These are phyloP conservation scores for Xylariales sp. DNA, from an alignment of 2,329 filamentous ascomycete genomes.

Conservation along the genomic window DNA sequence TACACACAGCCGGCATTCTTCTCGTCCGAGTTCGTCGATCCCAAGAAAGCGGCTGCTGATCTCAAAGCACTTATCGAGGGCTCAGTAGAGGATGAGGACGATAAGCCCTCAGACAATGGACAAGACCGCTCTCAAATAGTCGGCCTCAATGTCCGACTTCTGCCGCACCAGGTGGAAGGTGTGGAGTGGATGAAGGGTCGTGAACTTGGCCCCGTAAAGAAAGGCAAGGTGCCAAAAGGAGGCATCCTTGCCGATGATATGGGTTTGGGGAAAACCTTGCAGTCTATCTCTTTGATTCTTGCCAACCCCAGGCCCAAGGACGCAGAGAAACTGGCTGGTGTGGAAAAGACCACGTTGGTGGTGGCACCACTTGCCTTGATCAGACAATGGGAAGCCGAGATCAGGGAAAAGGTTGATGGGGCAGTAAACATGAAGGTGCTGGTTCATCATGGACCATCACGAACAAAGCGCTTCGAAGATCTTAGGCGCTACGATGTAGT, in stretches of 20 bases:
- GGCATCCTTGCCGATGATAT: constrained; percentile 96
- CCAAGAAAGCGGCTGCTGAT: constrained; percentile 67
- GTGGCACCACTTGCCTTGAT: constrained; percentile 92
- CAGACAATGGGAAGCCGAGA: constrained; percentile 94
- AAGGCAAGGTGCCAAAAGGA: constrained; percentile 77
- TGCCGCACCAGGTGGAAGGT: constrained; percentile 92
- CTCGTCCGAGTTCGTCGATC: constrained; percentile 59
- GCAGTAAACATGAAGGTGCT: constrained; percentile 72
- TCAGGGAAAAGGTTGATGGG: constrained; percentile 72
- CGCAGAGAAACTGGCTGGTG: constrained; percentile 42
- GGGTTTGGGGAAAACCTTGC: constrained; percentile 94
- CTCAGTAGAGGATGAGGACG: constrained; percentile 66
- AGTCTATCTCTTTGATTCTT: constrained; percentile 85
- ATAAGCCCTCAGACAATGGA: constrained; percentile 41
- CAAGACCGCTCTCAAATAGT: constrained; percentile 60
- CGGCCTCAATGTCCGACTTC: constrained; percentile 79
- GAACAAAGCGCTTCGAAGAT: constrained; percentile 73
- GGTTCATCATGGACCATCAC: constrained; percentile 84
- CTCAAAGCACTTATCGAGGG: constrained; percentile 80
- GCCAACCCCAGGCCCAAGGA: constrained; percentile 69
- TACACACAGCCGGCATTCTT: constrained; percentile 38
- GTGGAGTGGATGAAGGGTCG: constrained; percentile 94
- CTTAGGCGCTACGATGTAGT: constrained; percentile 88
- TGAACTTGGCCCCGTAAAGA: constrained; percentile 81
- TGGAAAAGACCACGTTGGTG: constrained; percentile 80